phyloP scores from a whole-genome alignment of 441 rosid genomes.

The Croton setiger region DNA sequence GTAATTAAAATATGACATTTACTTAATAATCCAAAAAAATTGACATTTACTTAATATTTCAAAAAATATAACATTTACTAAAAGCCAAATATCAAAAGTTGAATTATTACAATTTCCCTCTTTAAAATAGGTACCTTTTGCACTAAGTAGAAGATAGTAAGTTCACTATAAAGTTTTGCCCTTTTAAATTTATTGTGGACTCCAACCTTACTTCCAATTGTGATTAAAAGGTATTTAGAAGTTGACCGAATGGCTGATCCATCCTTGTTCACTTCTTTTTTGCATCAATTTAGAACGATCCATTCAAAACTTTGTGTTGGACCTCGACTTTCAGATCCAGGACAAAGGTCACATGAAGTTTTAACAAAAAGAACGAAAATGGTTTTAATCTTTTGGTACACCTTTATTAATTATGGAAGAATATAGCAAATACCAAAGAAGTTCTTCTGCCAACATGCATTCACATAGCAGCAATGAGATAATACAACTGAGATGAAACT shows the following conservation, averaged over 20 bases:
- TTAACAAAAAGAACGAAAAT: neutral
- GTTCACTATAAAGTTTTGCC: neutral
- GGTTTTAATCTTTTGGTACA: neutral
- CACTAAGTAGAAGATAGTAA: neutral
- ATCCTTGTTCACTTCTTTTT: neutral
- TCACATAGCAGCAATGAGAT: neutral
- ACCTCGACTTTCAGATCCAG: neutral
- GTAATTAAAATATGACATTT: too few species aligned
- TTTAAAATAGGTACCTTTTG: neutral
- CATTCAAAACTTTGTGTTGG: neutral
- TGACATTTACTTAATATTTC: too few species aligned
- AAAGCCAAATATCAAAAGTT: too few species aligned
- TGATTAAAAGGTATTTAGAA: neutral
- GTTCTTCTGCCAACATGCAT: neutral
- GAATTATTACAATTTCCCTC: neutral
- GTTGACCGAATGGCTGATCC: neutral
- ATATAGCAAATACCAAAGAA: neutral
- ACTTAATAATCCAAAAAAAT: too few species aligned
- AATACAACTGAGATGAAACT: neutral
- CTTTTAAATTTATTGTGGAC: neutral
- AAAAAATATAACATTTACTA: too few species aligned
- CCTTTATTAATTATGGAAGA: neutral
- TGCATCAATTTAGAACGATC: neutral
- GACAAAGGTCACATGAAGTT: neutral
- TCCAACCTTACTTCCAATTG: neutral